A percentile compares a stretch with the other conserved stretches of the same genome.
Conservation (phyloP, 2,329 filamentous ascomycete species). For the Penicillium sp. region DNA sequence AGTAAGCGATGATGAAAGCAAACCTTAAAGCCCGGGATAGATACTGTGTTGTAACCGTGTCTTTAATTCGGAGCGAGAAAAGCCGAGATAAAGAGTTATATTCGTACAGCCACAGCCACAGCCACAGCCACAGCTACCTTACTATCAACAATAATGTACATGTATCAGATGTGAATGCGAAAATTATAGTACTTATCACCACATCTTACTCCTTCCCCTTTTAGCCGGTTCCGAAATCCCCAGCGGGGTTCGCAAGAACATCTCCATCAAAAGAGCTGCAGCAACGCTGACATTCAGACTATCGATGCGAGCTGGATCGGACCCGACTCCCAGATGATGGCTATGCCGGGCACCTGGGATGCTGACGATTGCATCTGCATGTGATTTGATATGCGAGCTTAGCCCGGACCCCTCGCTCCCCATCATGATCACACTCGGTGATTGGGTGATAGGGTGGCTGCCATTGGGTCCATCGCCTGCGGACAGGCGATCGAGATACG, state of each 20-base stretch:
- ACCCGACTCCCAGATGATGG: slow-evolving; percentile 33
- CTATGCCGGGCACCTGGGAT: slow-evolving; percentile 55
- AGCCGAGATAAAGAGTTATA: background rate
- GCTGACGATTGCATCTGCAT: slow-evolving; percentile 60
- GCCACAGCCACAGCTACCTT: background rate
- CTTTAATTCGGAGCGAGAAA: background rate
- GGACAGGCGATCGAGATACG: slow-evolving; percentile 19
- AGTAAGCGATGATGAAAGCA: background rate
- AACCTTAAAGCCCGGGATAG: background rate
- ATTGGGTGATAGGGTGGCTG: slow-evolving; percentile 47
- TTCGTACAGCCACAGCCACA: background rate
- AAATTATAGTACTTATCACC: slow-evolving; percentile 13
- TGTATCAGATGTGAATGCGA: slow-evolving; percentile 10
- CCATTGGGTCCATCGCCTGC: slow-evolving; percentile 35
- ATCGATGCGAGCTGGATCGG: slow-evolving; percentile 60
- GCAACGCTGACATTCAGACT: slow-evolving; percentile 93
- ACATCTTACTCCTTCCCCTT: slow-evolving; percentile 19
- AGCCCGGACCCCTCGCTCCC: slow-evolving; percentile 78
- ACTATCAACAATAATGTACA: slow-evolving; percentile 10
- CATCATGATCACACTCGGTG: slow-evolving; percentile 74
- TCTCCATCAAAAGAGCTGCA: slow-evolving; percentile 61
- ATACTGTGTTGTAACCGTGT: background rate
- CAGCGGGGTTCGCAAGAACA: slow-evolving; percentile 36
- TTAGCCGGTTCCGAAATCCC: slow-evolving; percentile 20
- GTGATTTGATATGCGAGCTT: slow-evolving; percentile 57